Percentiles rank a stretch among this genome's conserved stretches.
Conservation (phyloP, 345 rosid genomes). For the Populus alba region DNA sequence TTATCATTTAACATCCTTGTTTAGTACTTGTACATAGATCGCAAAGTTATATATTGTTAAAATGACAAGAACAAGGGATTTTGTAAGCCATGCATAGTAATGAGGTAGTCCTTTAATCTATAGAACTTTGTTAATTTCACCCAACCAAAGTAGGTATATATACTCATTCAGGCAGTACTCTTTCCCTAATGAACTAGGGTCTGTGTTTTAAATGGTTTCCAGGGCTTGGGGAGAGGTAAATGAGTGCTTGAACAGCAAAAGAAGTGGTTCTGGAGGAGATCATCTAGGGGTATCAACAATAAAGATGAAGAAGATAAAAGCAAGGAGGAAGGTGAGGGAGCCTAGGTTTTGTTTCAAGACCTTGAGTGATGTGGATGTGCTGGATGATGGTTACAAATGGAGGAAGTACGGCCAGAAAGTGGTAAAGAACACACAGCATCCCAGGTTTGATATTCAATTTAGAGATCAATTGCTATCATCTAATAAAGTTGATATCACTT, state of each 20-base stretch:
- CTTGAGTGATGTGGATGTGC: constrained; percentile 87
- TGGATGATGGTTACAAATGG: constrained; percentile 98
- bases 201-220: neutral
- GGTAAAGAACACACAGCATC: constrained; percentile 96
- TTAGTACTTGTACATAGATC: neutral
- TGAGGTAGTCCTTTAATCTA: neutral
- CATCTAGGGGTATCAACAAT: constrained; percentile 51
- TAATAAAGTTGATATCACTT: constrained; percentile 16
- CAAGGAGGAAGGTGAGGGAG: constrained; percentile 89
- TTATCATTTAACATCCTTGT: neutral
- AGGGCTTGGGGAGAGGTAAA: constrained; percentile 62
- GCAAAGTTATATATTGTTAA: neutral
- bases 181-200: neutral
- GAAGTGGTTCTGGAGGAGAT: constrained; percentile 29
- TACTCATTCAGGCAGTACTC: neutral
- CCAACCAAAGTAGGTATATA: neutral
- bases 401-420: constrained; percentile 99
- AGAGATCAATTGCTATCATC: neutral
- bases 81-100: neutral
- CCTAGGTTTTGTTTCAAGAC: constrained; percentile 99
- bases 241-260: constrained; percentile 42
- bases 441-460: constrained; percentile 51
- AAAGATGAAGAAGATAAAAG: constrained; percentile 79
- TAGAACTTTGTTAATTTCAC: neutral
- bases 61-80: neutral